Evolutionary conservation across 257 asterid species (phyloP), one percentile per base, ranked within the genome.

Genomic region (Ajuga chamaepitys): DNA sequence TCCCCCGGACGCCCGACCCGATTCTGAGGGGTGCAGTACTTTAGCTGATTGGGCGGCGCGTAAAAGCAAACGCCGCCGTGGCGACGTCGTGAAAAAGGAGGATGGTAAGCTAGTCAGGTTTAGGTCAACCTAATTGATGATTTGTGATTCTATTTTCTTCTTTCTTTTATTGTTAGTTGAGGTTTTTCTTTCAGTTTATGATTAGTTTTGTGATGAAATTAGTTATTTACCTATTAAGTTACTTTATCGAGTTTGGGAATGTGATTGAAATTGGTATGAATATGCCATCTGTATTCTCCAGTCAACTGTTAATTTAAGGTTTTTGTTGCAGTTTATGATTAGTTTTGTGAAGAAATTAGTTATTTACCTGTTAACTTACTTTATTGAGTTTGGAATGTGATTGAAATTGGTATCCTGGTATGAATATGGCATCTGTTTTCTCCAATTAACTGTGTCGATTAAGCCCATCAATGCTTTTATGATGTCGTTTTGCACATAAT

Each of bases 41-140:
- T 73, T 85, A 16, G 79, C 86, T 20, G 94, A 85, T 66, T 87
- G 88, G 94, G 95, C 85, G 62, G 84, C 84, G 22, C 76, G 91
- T 21, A 74, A 75, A 61, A 76, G 82, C 24, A 87, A 87, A 54
- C 86, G 91, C 24, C 87, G 85, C 20, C 86, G 85, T 66, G 84
- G 79, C 18, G 87, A 79, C 56, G 38, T 53, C 25, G 70, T 7
- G 21, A 76, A n/a, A n/a, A 76, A 70, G 62, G 75, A 65, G 30
- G 79, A 54, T 32, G 86, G 91, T 85, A 47, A 75, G 82, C n/a
- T 14, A 37, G 67, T 54, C 65, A 30, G 22, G 47, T 26, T 57
- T 13, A 4, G 26, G 67, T 64, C 61, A 34, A 62, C 42, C 14
- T 50, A 14, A 24, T 12, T 7, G 40, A 20, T 14, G 44, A 25